Evolutionary conservation across 495 filamentous ascomycete species (phyloP), one percentile per base, ranked within the genome.

Genomic region (Aspergillus bridgeri): DNA sequence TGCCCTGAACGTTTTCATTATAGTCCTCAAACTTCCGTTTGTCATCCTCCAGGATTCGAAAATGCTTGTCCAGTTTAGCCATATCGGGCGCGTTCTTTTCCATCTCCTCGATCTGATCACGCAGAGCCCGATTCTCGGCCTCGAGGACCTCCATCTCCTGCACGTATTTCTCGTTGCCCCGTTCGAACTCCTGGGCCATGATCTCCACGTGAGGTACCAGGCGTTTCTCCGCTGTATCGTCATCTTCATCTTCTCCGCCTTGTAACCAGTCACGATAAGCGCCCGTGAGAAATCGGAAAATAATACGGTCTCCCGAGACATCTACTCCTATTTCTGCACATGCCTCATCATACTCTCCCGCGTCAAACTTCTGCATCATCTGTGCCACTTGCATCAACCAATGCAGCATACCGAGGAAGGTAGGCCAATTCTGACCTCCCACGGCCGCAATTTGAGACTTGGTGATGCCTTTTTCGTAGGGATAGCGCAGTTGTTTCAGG

Each of bases 371-470:
- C 54, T 98, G 91, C 73, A 96, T 86, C 85, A 96, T 96, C 53
- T 88, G 82, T 13, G 91, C 90, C 48, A 98, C 75, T 70, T 97
- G 92, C 92, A 99, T 95, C 84, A 99, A 88, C 94, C 94, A 99
- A 72, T 99, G 93, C 48, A 99, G 79, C 73, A 98, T 79, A 0
- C 91, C 95, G 22, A 99, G 76, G 67, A 98, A 96, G 0, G 89
- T 90, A 24, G 88, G 86, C 94, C 94, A 99, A 64, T 96, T 97
- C 67, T 93, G 90, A 9, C 91, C 92, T 53, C 94, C 94, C 5
- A 98, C 95, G 1, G 95, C 93, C 1, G 90, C 82, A 50, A 98
- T 91, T 66, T 96, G 91, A 24, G 89, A 93, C 67, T 97, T 98
- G 48, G 91, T 95, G 66, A 98, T 97, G 64, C 83, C 89, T 67